A percentile compares a stretch with the other conserved stretches of the same genome.
Evolutionary conservation across 768 basidiomycete genomes (phyloP).

Genomic region (Hydnomerulius pinastri): DNA sequence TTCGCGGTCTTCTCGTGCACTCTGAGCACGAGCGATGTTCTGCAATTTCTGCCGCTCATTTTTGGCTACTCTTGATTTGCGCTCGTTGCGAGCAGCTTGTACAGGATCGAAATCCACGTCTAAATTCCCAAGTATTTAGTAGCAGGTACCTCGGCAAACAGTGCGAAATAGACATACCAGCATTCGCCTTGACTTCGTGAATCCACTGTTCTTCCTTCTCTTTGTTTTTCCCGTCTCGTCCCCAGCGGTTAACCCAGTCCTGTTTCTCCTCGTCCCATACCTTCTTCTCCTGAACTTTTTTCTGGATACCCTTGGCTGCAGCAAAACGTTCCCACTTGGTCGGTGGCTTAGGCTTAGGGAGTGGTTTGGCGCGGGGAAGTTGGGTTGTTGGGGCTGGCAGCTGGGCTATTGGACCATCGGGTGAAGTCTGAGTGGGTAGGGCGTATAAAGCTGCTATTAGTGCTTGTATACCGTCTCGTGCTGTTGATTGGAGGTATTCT

Average conservation of each 20-base stretch:
- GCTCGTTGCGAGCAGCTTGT: constrained; percentile 71
- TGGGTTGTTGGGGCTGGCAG: constrained; percentile 76
- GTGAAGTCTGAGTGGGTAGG: constrained; percentile 73
- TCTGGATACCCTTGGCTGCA: constrained; percentile 88
- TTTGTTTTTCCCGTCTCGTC: constrained; percentile 86
- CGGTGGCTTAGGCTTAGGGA: constrained; percentile 88
- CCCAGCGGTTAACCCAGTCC: constrained; percentile 92
- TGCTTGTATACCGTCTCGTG: constrained; percentile 80
- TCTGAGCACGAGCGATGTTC: constrained; percentile 66
- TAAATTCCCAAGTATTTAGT: constrained; percentile 27
- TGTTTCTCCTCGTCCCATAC: constrained; percentile 95
- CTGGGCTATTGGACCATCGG: constrained; percentile 80
- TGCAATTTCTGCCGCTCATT: constrained; percentile 77
- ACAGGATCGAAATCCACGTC: constrained; percentile 82
- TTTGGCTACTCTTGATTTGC: constrained; percentile 80
- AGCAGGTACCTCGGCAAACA: not conserved
- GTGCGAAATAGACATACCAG: constrained; percentile 53
- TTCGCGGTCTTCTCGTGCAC: constrained; percentile 37
- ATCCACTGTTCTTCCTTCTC: constrained; percentile 87
- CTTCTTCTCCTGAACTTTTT: constrained; percentile 74
- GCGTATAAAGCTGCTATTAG: constrained; percentile 80
- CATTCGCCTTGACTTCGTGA: constrained; percentile 84
- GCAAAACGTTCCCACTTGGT: constrained; percentile 99
- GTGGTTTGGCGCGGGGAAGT: constrained; percentile 87
- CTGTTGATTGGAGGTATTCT: constrained; percentile 73